Percentiles rank a stretch among this genome's conserved stretches.
phyloP scores from a whole-genome alignment of 805 yeast genomes.

The Cyberlindnera mississippiensis region DNA sequence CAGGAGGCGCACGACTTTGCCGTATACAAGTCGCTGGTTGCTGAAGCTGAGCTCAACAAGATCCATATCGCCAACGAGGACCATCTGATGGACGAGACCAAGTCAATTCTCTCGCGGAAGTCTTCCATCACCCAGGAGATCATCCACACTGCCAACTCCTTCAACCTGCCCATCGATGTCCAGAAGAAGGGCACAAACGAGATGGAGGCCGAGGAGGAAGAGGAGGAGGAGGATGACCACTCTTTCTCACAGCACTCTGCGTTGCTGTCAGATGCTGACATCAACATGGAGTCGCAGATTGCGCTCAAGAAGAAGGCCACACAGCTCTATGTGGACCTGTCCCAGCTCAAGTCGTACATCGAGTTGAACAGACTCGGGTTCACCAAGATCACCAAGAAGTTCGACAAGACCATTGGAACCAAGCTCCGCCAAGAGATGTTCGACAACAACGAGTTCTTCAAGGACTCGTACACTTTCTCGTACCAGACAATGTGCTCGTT shows the following conservation, averaged over 20 bases:
- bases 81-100: slow-evolving; percentile 22
- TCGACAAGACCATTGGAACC: slow-evolving; percentile 72
- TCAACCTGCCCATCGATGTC: slow-evolving; percentile 21
- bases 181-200: slow-evolving; percentile 26
- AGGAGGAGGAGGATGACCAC: slow-evolving; percentile 37
- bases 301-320: slow-evolving; percentile 65
- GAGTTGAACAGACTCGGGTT: slow-evolving; percentile 87
- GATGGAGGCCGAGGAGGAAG: slow-evolving; percentile 29
- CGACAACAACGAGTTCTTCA: slow-evolving; percentile 39
- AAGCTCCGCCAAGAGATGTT: slow-evolving; percentile 48
- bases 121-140: slow-evolving; percentile 22
- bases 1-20: slow-evolving; percentile 44
- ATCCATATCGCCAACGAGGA: slow-evolving; percentile 25
- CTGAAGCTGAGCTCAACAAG: slow-evolving; percentile 42
- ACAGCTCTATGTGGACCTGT: slow-evolving; percentile 63
- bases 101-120: slow-evolving; percentile 23
- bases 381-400: slow-evolving; percentile 82
- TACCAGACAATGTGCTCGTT: slow-evolving; percentile 43
- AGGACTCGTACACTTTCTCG: slow-evolving; percentile 53
- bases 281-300: slow-evolving; percentile 50
- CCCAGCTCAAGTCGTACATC: slow-evolving; percentile 78
- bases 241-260: slow-evolving; percentile 45
- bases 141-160: slow-evolving; percentile 18
- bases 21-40: slow-evolving; percentile 42
- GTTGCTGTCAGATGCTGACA: slow-evolving; percentile 44